Evolutionary conservation across 768 basidiomycete species (phyloP).

Genomic region (Epithele typhae): DNA sequence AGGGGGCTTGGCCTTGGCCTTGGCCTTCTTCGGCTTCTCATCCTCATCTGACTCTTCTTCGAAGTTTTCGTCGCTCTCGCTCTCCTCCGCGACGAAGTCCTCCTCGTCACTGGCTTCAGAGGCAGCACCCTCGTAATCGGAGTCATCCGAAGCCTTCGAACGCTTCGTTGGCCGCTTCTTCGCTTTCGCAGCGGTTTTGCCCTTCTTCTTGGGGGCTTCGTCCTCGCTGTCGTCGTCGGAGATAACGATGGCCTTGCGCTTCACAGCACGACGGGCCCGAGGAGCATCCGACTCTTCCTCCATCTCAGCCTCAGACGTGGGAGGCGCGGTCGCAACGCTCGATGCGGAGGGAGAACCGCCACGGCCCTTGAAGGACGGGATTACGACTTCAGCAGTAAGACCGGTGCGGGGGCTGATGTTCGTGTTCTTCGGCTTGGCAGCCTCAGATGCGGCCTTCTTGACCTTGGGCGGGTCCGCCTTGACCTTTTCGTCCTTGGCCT

Average conservation of each 20-base stretch:
- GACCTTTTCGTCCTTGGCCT: constrained; percentile 1
- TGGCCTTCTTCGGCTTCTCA: constrained; percentile 28
- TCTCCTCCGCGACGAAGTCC: background rate
- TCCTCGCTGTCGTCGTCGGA: constrained; percentile 46
- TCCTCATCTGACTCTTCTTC: constrained; percentile 22
- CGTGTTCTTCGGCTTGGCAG: background rate
- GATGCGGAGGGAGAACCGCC: constrained; percentile 18
- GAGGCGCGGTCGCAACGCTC: constrained; percentile 28
- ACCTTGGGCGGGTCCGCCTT: background rate
- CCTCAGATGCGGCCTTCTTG: background rate
- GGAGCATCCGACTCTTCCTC: constrained; percentile 36
- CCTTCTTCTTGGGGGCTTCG: constrained; percentile 9
- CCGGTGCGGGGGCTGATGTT: constrained; percentile 23
- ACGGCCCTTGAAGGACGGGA: constrained; percentile 29
- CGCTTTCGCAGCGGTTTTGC: constrained; percentile 4
- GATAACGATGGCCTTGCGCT: constrained; percentile 39
- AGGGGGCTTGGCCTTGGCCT: constrained; percentile 17
- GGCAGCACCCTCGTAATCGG: constrained; percentile 14
- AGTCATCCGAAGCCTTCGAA: constrained; percentile 16
- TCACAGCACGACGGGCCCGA: constrained; percentile 22
- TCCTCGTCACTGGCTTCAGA: background rate
- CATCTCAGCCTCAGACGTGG: constrained; percentile 30
- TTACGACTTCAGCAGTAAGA: constrained; percentile 53
- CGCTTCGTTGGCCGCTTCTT: constrained; percentile 17
- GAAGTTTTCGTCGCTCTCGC: background rate